A percentile compares a stretch with the other conserved stretches of the same genome.
These are phyloP conservation scores for Penicillium lagena DNA, from an alignment of 495 filamentous ascomycete genomes.

Conservation along the genomic window DNA sequence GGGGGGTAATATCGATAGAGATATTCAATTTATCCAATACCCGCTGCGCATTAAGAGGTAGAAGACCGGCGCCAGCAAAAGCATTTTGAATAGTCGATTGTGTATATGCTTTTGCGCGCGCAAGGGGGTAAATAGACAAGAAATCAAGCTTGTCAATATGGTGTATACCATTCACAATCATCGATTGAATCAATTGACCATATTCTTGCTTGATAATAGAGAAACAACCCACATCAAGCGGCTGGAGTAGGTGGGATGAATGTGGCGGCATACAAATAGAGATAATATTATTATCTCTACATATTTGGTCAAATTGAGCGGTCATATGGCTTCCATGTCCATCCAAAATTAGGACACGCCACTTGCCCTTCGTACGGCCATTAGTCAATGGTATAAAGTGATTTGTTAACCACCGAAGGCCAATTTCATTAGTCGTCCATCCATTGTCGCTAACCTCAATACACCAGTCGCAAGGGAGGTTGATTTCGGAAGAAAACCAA, in stretches of 20 bases:
- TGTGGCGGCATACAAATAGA: conserved; percentile 17
- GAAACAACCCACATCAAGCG: conserved; percentile 22
- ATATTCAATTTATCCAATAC: conserved; percentile 10
- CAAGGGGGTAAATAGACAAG: neutral
- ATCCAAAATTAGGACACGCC: conserved; percentile 20
- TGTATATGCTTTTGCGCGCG: neutral
- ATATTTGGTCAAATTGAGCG: conserved; percentile 14
- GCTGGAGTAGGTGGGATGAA: conserved; percentile 20
- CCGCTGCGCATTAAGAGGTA: conserved; percentile 4
- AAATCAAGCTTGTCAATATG: conserved; percentile 14
- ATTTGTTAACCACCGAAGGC: neutral
- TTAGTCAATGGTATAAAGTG: conserved; percentile 1
- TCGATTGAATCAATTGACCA: conserved; percentile 4
- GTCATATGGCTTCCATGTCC: conserved; percentile 16
- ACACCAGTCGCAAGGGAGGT: conserved; percentile 8
- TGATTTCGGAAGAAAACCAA: conserved; percentile 2
- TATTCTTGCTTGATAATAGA: conserved; percentile 10
- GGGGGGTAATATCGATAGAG: too few species aligned
- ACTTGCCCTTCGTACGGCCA: conserved; percentile 2
- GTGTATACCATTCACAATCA: conserved; percentile 1
- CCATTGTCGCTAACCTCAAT: conserved; percentile 2
- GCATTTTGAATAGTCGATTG: conserved; percentile 2
- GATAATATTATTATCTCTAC: conserved; percentile 12
- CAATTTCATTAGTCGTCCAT: neutral
- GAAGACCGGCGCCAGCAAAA: conserved; percentile 4